Conservation (phyloP, 2,329 filamentous ascomycete genomes). For the Neonectria neomacrospora region DNA sequence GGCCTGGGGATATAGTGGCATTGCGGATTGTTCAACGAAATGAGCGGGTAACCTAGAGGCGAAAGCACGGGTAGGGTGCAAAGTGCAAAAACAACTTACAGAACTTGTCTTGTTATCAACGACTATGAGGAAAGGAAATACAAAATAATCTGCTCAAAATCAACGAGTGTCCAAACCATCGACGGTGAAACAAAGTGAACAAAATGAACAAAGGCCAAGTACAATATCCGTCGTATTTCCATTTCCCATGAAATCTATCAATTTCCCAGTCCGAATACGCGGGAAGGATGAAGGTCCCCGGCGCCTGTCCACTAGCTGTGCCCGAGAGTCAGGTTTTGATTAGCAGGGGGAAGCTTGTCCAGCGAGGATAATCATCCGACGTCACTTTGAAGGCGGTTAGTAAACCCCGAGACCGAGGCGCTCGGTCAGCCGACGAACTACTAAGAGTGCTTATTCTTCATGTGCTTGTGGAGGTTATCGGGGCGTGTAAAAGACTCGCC, state of each 20-base stretch:
- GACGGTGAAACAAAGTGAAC: background rate
- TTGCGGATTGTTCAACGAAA: conserved; percentile 30
- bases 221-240: background rate
- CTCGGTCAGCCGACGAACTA: background rate
- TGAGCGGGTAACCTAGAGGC: conserved; percentile 28
- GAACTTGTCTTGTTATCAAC: conserved; percentile 29
- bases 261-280: conserved; percentile 11
- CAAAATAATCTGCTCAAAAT: conserved; percentile 20
- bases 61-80: conserved; percentile 17
- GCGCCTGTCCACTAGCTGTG: background rate
- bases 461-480: conserved; percentile 38
- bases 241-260: conserved; percentile 2
- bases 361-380: conserved; percentile 25
- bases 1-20: conserved; percentile 16
- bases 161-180: conserved; percentile 2
- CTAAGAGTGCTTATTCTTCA: conserved; percentile 27
- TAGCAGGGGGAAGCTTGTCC: conserved; percentile 25
- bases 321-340: background rate
- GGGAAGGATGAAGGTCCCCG: background rate
- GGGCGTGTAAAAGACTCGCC: conserved; percentile 24
- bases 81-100: conserved; percentile 27
- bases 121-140: conserved; percentile 22
- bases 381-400: background rate
- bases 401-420: conserved; percentile 6
- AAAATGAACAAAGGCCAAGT: background rate